Evolutionary conservation across 192 early-diverging fungal genomes (phyloP).

Genomic region (Piromyces sp.): DNA sequence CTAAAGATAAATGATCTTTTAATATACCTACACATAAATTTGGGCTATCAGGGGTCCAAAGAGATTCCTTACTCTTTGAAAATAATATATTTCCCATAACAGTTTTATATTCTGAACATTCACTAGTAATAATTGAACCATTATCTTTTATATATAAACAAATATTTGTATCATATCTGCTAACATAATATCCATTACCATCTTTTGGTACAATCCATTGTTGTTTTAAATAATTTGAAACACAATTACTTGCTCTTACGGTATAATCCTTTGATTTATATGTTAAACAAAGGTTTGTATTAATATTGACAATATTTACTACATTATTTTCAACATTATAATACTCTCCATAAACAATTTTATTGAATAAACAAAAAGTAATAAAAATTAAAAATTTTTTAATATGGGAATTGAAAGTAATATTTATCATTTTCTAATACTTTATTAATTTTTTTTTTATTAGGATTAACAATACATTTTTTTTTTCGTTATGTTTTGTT

Average conservation of each 20-base stretch:
- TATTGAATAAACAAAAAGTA: too few species aligned
- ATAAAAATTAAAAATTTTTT: too few species aligned
- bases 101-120: neutral
- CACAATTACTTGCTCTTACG: neutral
- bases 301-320: too few species aligned
- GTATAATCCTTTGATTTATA: too few species aligned
- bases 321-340: too few species aligned
- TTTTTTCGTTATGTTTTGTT: too few species aligned
- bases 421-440: too few species aligned
- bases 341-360: too few species aligned
- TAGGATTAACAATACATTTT: too few species aligned
- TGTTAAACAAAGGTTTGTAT: too few species aligned
- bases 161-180: neutral
- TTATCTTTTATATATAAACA: neutral
- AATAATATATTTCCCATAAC: neutral
- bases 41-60: neutral
- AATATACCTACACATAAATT: neutral
- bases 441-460: too few species aligned
- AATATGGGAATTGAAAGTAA: too few species aligned
- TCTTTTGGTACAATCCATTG: neutral
- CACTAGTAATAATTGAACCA: neutral
- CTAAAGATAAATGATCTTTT: neutral
- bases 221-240: neutral
- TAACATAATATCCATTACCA: neutral
- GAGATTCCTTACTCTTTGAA: neutral